Evolutionary conservation across 352 stramenopile species (phyloP), one percentile per base, ranked within the genome.

Genomic region (Peronospora destructor): DNA sequence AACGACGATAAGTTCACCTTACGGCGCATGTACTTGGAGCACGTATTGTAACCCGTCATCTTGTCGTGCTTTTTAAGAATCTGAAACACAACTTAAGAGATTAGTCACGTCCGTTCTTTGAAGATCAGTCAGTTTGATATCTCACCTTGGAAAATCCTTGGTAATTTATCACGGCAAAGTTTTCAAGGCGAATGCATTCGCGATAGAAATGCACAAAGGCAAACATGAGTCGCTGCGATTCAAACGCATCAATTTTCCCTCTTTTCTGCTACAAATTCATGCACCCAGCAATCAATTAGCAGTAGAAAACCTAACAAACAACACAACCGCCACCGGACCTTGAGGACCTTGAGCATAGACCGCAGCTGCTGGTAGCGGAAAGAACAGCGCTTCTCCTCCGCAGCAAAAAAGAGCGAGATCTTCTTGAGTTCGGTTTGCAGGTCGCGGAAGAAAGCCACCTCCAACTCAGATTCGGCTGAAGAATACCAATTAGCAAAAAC

Each of bases 41-140:
- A 66, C 25, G 79, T 91, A 58, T 86, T 84, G 59, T 88, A 87
- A n/a, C 79, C 79, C 21, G 79, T 91, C 62, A 85, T 83, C 46
- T 88, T 88, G 66, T 91, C 79, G 48, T 91, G 79, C 46, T 91
- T 91, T 48, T 91, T 91, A 10, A 91, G 49, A 44, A 91, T 91
- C 77, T 68, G 36, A 12, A 43, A 38, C 4, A 33, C n/a, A 41
- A 28, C 11, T 26, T 33, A 41, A 25, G 49, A 36, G 12, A 28
- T 50, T 48, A 38, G 26, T 19, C 26, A 23, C 29, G 9, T 2
- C 3, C 14, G 4, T 13, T 13, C 7, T 5, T 2, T 13, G 1
- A 29, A 13, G 8, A 11, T 23, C 14, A 36, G 12, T 14, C n/a
- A 7, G 0, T 13, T 46, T 13, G 6, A 16, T 30, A 16, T 25